Percentiles rank a stretch among this genome's conserved stretches.
Conservation (phyloP, 2,329 filamentous ascomycete species). For the Aspergillus transmontanensis region DNA sequence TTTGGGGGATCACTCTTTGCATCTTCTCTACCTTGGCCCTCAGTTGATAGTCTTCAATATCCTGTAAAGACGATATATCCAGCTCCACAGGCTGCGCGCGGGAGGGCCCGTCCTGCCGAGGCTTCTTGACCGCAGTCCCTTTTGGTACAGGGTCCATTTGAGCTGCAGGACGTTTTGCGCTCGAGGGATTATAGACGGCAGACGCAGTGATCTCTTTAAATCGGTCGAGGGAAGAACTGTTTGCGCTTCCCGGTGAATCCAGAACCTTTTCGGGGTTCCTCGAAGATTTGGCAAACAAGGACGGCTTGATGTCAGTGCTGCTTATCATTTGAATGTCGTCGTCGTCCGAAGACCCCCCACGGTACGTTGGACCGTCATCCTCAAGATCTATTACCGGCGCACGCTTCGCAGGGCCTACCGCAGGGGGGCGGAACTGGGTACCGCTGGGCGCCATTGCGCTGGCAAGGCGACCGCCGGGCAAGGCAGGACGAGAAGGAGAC, state of each 20-base stretch:
- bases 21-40: conserved; percentile 57
- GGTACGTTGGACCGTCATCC: conserved; percentile 60
- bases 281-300: conserved; percentile 55
- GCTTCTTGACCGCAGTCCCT: conserved; percentile 42
- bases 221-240: conserved; percentile 29
- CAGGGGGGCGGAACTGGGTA: conserved; percentile 65
- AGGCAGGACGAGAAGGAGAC: conserved; percentile 40
- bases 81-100: conserved; percentile 49
- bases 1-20: conserved; percentile 49
- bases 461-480: conserved; percentile 51
- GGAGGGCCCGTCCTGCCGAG: conserved; percentile 45
- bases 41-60: conserved; percentile 54
- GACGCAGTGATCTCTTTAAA: conserved; percentile 50
- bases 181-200: conserved; percentile 45
- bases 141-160: conserved; percentile 47
- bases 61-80: conserved; percentile 48
- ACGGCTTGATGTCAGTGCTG: conserved; percentile 62
- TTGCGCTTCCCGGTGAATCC: conserved; percentile 42
- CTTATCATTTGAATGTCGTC: conserved; percentile 52
- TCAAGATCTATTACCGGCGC: conserved; percentile 51
- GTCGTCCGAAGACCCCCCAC: conserved; percentile 63
- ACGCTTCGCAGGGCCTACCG: conserved; percentile 43
- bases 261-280: conserved; percentile 43
- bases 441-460: conserved; percentile 74
- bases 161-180: conserved; percentile 44